phyloP scores from a whole-genome alignment of 1,284 basidiomycete species.

The Microbotryum lychnidis-dioicae region DNA sequence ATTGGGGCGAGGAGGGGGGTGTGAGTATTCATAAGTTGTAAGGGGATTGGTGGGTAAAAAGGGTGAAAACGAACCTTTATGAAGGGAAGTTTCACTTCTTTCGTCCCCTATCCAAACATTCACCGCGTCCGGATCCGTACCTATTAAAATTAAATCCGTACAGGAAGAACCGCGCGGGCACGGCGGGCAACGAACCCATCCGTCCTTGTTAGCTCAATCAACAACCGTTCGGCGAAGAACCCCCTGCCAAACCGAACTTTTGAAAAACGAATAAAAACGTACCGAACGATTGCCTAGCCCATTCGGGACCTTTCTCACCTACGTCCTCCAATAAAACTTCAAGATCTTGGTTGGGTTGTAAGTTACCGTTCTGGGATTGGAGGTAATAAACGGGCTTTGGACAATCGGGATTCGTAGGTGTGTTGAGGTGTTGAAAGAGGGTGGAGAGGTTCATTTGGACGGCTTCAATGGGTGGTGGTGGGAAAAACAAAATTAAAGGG shows the following conservation, averaged over 20 bases:
- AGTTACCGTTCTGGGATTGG: constrained; percentile 84
- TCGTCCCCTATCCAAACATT: constrained; percentile 83
- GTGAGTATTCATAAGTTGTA: too few relatives aligned
- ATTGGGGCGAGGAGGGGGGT: too few relatives aligned
- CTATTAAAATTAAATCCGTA: neutral
- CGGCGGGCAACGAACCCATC: too few relatives aligned
- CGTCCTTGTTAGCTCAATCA: too few relatives aligned
- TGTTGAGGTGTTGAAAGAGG: constrained; percentile 12
- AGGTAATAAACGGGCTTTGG: constrained; percentile 53
- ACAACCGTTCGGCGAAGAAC: too few relatives aligned
- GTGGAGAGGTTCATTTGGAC: constrained; percentile 17
- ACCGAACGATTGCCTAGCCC: constrained; percentile 24
- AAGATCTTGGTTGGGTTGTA: constrained; percentile 48
- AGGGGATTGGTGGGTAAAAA: too few relatives aligned
- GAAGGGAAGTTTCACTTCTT: constrained; percentile 68
- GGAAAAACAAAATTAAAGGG: too few relatives aligned
- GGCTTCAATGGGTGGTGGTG: constrained; percentile 9
- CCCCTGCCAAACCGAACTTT: too few relatives aligned
- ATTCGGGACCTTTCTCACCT: constrained; percentile 12
- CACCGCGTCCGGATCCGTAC: constrained; percentile 63
- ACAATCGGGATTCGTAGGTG: neutral
- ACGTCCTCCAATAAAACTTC: constrained; percentile 11
- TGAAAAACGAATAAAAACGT: neutral
- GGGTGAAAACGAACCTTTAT: constrained; percentile 54
- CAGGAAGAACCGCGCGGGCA: too few relatives aligned